Conservation (phyloP, 768 basidiomycete genomes). For the Leccinum subgranulosum region DNA sequence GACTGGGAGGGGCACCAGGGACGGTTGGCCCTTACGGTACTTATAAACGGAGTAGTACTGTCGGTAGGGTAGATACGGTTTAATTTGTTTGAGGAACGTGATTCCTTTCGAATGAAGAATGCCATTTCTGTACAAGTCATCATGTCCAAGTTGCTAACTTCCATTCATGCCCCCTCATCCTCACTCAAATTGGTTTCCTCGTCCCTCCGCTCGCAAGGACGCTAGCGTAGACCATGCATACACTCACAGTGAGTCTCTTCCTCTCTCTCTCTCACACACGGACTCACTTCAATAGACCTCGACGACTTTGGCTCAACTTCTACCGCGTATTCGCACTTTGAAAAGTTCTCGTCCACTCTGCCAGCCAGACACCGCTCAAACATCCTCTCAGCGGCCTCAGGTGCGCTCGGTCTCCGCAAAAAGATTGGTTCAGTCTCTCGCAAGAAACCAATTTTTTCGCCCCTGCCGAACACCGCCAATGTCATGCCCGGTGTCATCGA, state of each 20-base stretch:
- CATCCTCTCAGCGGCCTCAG: conserved; percentile 52
- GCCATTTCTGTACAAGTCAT: background rate
- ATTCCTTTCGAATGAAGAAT: background rate
- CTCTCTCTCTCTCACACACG: background rate
- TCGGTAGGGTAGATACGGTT: conserved; percentile 13
- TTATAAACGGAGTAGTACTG: conserved; percentile 33
- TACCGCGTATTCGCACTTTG: conserved; percentile 7
- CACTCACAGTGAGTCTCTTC: background rate
- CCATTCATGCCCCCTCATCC: background rate
- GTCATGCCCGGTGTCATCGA: conserved; percentile 72
- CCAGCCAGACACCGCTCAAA: conserved; percentile 40
- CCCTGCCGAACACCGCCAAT: conserved; percentile 32
- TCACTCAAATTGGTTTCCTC: conserved; percentile 16
- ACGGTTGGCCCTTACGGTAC: conserved; percentile 44
- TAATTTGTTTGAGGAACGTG: background rate
- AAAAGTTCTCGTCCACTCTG: conserved; percentile 4
- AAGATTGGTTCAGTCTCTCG: conserved; percentile 42
- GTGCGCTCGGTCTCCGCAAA: conserved; percentile 42
- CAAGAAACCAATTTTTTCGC: conserved; percentile 34
- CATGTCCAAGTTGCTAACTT: conserved; percentile 7
- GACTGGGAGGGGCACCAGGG: conserved; percentile 34
- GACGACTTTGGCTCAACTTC: conserved; percentile 18
- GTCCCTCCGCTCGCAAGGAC: conserved; percentile 1
- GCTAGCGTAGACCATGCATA: too few species aligned
- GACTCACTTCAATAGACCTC: conserved; percentile 10